phyloP scores from a whole-genome alignment of 305 asterid species.

The Ilex paraguariensis region DNA sequence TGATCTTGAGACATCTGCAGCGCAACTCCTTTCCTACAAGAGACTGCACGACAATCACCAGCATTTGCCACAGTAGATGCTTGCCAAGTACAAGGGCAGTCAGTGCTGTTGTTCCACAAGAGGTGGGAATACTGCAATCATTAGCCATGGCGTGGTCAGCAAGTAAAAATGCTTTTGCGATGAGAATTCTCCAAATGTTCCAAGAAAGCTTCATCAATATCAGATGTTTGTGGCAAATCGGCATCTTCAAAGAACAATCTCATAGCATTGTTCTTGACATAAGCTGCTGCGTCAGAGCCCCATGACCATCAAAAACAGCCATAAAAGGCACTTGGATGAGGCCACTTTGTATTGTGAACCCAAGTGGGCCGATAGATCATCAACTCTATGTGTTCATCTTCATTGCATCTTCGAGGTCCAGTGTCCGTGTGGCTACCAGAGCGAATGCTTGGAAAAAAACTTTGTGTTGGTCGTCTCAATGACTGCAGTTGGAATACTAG shows the following conservation, averaged over 20 bases:
- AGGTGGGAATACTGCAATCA: constrained; percentile 49
- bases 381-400: constrained; percentile 80
- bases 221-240: constrained; percentile 46
- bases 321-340: constrained; percentile 67
- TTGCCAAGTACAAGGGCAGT: constrained; percentile 75
- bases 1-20: constrained; percentile 69
- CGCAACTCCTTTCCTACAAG: constrained; percentile 67
- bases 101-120: constrained; percentile 89
- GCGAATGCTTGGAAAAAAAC: constrained; percentile 39
- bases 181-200: constrained; percentile 52
- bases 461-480: constrained; percentile 24
- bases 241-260: constrained; percentile 59
- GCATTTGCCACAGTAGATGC: constrained; percentile 80
- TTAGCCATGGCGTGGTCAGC: constrained; percentile 79
- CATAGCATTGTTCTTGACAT: constrained; percentile 59
- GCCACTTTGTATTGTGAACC: constrained; percentile 54
- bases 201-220: constrained; percentile 51
- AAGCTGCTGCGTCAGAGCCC: constrained; percentile 83
- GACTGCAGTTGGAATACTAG: constrained; percentile 33
- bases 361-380: constrained; percentile 56
- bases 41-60: constrained; percentile 87
- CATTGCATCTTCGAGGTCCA: constrained; percentile 78
- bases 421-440: constrained; percentile 85
- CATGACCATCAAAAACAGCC: constrained; percentile 94
- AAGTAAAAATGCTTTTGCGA: constrained; percentile 43